Percentiles rank a stretch among this genome's conserved stretches.
Conservation (phyloP, 192 early-diverging fungal species). For the Coemansia sp. region DNA sequence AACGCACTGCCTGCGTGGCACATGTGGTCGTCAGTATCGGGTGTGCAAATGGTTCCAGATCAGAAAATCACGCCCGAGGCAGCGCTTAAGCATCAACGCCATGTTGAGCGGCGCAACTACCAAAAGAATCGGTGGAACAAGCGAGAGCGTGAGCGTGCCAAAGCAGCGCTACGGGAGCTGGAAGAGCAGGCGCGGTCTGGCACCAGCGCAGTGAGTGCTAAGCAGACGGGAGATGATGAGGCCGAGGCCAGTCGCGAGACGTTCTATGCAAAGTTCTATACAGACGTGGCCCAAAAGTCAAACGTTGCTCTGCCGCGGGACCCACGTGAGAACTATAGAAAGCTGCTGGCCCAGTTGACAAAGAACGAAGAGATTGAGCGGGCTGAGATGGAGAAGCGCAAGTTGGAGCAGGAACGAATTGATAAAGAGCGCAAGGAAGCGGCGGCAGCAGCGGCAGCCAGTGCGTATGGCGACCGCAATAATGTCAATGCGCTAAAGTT, state of each 20-base stretch:
- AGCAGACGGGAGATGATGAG: slow-evolving; percentile 27
- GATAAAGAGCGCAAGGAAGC: slow-evolving; percentile 54
- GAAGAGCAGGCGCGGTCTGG: slow-evolving; percentile 21
- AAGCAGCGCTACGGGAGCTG: slow-evolving; percentile 17
- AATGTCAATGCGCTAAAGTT: slow-evolving; percentile 7
- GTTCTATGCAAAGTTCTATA: slow-evolving; percentile 37
- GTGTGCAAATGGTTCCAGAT: slow-evolving; percentile 50
- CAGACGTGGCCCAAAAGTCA: slow-evolving; percentile 17
- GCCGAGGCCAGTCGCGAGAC: slow-evolving; percentile 39
- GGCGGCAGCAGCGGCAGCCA: slow-evolving; percentile 21
- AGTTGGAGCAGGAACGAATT: slow-evolving; percentile 31
- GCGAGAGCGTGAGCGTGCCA: slow-evolving; percentile 28
- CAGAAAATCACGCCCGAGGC: slow-evolving; percentile 45
- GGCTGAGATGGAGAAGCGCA: slow-evolving; percentile 34
- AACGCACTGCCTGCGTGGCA: slow-evolving; percentile 82
- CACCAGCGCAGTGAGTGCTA: slow-evolving; percentile 7
- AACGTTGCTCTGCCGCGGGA: slow-evolving; percentile 41
- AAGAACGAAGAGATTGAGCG: slow-evolving; percentile 42
- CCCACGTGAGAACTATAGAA: slow-evolving; percentile 44
- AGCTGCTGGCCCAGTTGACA: slow-evolving; percentile 42
- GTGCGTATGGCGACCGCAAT: slow-evolving; percentile 12
- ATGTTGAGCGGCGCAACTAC: slow-evolving; percentile 27
- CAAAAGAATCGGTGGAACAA: slow-evolving; percentile 37
- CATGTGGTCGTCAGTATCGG: slow-evolving; percentile 70
- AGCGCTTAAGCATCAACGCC: slow-evolving; percentile 20